Conservation (phyloP, 1,284 basidiomycete genomes). For the Leccinum griseonigrum region DNA sequence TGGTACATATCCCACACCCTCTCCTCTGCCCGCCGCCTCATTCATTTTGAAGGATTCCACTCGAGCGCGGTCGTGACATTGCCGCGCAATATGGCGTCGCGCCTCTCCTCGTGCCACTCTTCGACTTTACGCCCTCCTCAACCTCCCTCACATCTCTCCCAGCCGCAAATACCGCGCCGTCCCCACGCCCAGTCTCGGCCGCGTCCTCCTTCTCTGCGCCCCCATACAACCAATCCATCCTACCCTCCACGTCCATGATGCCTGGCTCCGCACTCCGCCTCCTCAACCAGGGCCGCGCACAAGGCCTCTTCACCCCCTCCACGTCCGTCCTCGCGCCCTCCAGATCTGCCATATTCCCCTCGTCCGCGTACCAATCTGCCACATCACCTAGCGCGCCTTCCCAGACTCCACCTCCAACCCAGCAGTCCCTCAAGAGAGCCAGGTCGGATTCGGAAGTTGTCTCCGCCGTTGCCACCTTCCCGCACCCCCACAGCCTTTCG, state of each 20-base stretch:
- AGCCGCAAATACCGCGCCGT: constrained; percentile 45
- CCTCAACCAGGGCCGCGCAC: constrained; percentile 79
- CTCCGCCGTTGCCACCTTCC: constrained; percentile 14
- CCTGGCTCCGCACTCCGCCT: constrained; percentile 77
- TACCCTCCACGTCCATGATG: constrained; percentile 76
- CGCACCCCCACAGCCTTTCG: constrained; percentile 21
- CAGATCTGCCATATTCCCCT: constrained; percentile 36
- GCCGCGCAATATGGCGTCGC: constrained; percentile 90
- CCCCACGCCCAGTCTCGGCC: constrained; percentile 51
- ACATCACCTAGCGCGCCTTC: constrained; percentile 48
- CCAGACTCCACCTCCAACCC: constrained; percentile 54
- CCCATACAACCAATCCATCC: constrained; percentile 51
- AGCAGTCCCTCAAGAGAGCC: constrained; percentile 43
- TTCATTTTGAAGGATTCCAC: constrained; percentile 72
- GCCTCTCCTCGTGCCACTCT: constrained; percentile 80
- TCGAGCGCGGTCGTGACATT: constrained; percentile 86
- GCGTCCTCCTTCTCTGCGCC: constrained; percentile 47
- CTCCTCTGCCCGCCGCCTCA: constrained; percentile 11
- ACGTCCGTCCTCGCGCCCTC: constrained; percentile 50
- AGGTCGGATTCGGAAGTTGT: constrained; percentile 46
- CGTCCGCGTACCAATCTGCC: constrained; percentile 38
- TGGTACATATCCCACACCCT: constrained; percentile 57
- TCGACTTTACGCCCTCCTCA: constrained; percentile 86
- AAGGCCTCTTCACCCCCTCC: constrained; percentile 80
- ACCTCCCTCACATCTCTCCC: constrained; percentile 61